phyloP scores from a whole-genome alignment of 495 filamentous ascomycete species.

The Xylaria palmicola region DNA sequence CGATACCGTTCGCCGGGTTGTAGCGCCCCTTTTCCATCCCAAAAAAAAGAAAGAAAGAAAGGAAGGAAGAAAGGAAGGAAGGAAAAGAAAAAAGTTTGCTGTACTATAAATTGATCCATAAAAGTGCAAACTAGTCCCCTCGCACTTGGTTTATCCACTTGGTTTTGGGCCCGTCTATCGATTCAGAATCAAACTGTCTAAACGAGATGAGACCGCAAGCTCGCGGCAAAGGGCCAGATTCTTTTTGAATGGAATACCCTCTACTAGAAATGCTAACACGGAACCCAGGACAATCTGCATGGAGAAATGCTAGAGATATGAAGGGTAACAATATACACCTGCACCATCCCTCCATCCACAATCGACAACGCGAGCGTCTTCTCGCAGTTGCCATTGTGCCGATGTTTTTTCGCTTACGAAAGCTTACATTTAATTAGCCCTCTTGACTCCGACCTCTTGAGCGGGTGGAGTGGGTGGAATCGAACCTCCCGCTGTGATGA shows the following conservation, averaged over 20 bases:
- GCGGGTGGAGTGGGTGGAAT: slow-evolving; percentile 13
- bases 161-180: slow-evolving; percentile 13
- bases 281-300: not conserved
- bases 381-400: not conserved
- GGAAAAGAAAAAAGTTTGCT: not conserved
- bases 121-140: slow-evolving; percentile 4
- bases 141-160: slow-evolving; percentile 2
- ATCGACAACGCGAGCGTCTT: not conserved
- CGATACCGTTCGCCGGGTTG: too few relatives aligned
- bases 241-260: not conserved
- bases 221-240: not conserved
- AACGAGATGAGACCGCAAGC: not conserved
- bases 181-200: slow-evolving; percentile 3
- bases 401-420: too few relatives aligned
- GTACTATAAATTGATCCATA: slow-evolving; percentile 1
- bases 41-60: not conserved
- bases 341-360: not conserved
- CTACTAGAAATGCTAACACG: not conserved
- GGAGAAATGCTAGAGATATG: not conserved
- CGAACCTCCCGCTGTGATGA: slow-evolving; percentile 7
- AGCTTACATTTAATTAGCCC: not conserved
- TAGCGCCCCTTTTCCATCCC: too few relatives aligned
- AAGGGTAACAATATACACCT: not conserved
- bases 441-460: not conserved
- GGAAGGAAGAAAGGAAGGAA: not conserved